A percentile compares a stretch with the other conserved stretches of the same genome.
Conservation (phyloP, 805 yeast genomes). For the Alloascoidea hylecoeti region DNA sequence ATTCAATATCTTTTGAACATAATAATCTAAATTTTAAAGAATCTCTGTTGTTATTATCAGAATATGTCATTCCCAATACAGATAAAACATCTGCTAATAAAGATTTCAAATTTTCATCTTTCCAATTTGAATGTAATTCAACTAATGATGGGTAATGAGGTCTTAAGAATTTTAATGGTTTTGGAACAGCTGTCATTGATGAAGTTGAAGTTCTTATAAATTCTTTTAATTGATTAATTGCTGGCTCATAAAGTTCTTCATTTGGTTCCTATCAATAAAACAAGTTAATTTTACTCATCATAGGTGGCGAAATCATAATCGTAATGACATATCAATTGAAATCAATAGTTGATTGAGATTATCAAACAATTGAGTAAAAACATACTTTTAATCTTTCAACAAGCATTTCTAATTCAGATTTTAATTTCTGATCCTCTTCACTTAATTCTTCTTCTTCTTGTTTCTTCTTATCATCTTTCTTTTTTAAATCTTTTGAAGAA, state of each 20-base stretch:
- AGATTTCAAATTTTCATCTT: conserved; percentile 27
- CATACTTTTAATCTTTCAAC: conserved; percentile 64
- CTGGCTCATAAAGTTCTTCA: conserved; percentile 32
- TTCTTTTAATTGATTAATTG: conserved; percentile 59
- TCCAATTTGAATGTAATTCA: conserved; percentile 57
- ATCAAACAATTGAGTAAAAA: conserved; percentile 14
- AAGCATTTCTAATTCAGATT: conserved; percentile 72
- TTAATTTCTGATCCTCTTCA: conserved; percentile 85
- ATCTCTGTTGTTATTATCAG: conserved; percentile 68
- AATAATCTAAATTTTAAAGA: conserved; percentile 67
- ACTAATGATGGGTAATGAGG: conserved; percentile 70
- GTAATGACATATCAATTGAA: too few relatives aligned
- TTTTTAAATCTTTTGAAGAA: too few relatives aligned
- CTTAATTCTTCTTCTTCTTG: conserved; percentile 68
- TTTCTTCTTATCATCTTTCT: conserved; percentile 16
- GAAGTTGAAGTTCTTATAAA: conserved; percentile 87
- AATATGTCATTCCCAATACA: conserved; percentile 88
- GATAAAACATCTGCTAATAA: conserved; percentile 81
- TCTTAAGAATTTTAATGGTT: conserved; percentile 89
- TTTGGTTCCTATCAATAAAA: conserved; percentile 17
- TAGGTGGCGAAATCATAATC: not conserved
- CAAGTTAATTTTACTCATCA: not conserved
- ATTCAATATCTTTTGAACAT: conserved; percentile 36
- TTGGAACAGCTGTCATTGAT: conserved; percentile 98
- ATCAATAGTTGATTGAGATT: too few relatives aligned